Evolutionary conservation across 441 rosid genomes (phyloP), one percentile per base, ranked within the genome.

Genomic region (Sinapis alba): DNA sequence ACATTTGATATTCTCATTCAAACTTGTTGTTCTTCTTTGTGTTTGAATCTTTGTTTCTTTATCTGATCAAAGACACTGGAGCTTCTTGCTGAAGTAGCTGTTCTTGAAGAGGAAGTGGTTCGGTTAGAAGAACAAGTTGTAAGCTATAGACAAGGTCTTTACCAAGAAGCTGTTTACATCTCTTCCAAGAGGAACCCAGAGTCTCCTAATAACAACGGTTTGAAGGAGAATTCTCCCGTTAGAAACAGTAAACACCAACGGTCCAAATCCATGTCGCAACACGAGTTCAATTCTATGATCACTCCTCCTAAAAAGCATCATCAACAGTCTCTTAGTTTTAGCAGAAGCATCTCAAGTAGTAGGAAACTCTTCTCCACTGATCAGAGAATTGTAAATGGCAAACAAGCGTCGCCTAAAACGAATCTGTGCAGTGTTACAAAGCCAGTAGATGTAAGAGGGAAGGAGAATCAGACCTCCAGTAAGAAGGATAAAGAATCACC

Each of bases 1-100:
- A 0, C 24, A 24, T 4, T 20, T 5, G 16, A 47, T 7, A 2
- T 68, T 4, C 2, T 57, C n/a, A n/a, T n/a, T n/a, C 16, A 15
- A 13, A 67, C 4, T 60, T 18, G 7, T 11, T 68, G 4, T 16
- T 15, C 3, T 62, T 59, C 5, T 62, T 7, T 74, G 66, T 73
- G 69, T 78, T 58, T 68, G 10, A 34, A 23, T 21, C 32, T 43
- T n/a, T 63, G 12, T 47, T n/a, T 5, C 16, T 53, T 24, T 61
- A 65, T 76, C 19, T 45, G 53, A 13, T 15, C 1, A 54, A 43
- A 94, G 98, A 90, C 90, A 79, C 72, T 94, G 73, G 95, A 92
- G 89, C 89, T 94, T 60, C 87, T 94, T 54, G 98, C 98, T 72
- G 98, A 94, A 84, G 98, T 94, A 66, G 97, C 98, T 72, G 92